These are phyloP conservation scores for Saussurea involucrata DNA, from an alignment of 129 eudicot species.

Conservation along the genomic window DNA sequence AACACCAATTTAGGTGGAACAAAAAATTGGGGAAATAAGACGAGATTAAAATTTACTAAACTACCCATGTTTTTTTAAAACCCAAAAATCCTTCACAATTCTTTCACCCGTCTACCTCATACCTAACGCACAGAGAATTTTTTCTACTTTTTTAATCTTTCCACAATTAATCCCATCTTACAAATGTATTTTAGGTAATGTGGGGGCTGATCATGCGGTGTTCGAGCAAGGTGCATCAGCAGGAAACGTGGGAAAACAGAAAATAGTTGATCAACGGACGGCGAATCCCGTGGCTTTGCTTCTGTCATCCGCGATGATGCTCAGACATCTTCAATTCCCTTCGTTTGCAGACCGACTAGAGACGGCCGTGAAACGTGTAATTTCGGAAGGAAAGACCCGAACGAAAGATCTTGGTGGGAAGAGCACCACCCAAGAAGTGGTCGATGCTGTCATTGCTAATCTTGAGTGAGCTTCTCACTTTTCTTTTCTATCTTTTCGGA, in stretches of 20 bases:
- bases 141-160: no score
- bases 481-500: background rate
- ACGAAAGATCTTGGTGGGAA: constrained; percentile 90
- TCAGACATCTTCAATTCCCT: constrained; percentile 93
- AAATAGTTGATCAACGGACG: constrained; percentile 56
- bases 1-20: background rate
- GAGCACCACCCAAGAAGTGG: constrained; percentile 82
- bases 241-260: constrained; percentile 82
- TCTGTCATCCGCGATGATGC: constrained; percentile 94
- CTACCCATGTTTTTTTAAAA: background rate
- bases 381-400: constrained; percentile 60
- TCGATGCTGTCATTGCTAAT: constrained; percentile 84
- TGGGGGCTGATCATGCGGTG: constrained; percentile 89
- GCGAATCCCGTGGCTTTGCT: constrained; percentile 95
- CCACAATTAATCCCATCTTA: no score
- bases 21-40: background rate
- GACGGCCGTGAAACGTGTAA: constrained; percentile 70
- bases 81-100: background rate
- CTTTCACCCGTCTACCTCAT: no score
- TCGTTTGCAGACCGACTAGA: constrained; percentile 93
- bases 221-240: constrained; percentile 99
- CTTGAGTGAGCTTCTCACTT: constrained; percentile 39
- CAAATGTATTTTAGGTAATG: constrained; percentile 62
- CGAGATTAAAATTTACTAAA: background rate
- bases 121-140: background rate